Evolutionary conservation across 2,329 filamentous ascomycete species (phyloP), one percentile per base, ranked within the genome.

Genomic region (Fusarium napiforme): DNA sequence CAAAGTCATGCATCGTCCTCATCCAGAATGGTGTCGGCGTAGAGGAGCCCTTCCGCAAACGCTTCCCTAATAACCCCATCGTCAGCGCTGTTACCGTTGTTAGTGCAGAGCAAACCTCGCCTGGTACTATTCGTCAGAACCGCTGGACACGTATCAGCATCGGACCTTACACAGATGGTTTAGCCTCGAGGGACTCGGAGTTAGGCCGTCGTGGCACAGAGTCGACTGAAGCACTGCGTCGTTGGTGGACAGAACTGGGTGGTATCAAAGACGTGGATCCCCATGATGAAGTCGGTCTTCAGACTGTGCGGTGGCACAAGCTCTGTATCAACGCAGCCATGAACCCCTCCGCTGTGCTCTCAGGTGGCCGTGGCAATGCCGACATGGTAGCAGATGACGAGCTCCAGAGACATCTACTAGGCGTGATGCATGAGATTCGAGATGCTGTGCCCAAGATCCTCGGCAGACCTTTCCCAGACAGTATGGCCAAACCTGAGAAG

Each of bases 301-400:
- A 94, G 81, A 87, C 90, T 46, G 88, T 93, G 23, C 86, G 92
- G 30, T 94, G 92, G 92, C 92, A 93, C 81, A 94, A 94, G 81
- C 88, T 93, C 70, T 91, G 90, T 76, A 93, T 94, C 84, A 94
- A 94, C 80, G 90, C 91, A 0, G 89, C 90, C 58, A 92, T 93
- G 87, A 94, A 94, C 82, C 91, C 92, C 0, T 91, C 89, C 2
- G 90, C 91, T 4, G 91, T 93, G 12, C 85, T 94, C 1, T 89
- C 88, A 2, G 90, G 90, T 18, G 90, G 91, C 3, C 83, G 86
- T 4, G 87, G 89, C 60, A 93, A 93, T 78, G 87, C 89, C 50
- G 87, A 88, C 69, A 93, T 94, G 89, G 85, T 89, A 9, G 81
- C 83, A 18, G 91, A 93, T 74, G 80, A 87, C 1, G 91, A 93